Conservation (phyloP, 192 early-diverging fungal species). For the Backusella luteola region DNA sequence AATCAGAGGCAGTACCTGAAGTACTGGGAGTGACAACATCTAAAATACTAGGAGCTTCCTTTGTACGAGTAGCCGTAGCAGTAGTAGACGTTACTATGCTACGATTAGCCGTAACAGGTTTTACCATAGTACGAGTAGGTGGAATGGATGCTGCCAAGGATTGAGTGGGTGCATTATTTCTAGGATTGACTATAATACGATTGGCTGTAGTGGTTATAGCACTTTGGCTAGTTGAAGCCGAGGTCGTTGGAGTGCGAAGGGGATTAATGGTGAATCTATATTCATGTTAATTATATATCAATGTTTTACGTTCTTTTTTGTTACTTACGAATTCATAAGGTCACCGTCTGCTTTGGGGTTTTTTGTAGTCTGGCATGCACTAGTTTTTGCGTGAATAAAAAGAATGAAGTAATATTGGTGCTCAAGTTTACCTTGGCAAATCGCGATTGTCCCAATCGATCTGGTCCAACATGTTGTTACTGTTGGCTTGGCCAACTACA, state of each 20-base stretch:
- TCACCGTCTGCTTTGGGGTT: background rate
- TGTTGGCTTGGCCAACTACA: conserved; percentile 50
- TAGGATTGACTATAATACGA: background rate
- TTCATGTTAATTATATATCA: too few relatives aligned
- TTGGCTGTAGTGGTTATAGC: background rate
- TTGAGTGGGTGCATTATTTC: background rate
- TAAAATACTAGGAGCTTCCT: background rate
- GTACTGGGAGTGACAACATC: background rate
- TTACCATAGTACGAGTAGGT: background rate
- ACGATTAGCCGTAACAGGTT: background rate
- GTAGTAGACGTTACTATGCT: background rate
- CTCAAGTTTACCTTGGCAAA: conserved; percentile 54
- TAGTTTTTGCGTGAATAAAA: background rate
- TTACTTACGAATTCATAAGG: background rate
- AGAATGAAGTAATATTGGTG: too few relatives aligned
- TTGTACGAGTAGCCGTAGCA: background rate
- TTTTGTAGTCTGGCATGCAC: background rate
- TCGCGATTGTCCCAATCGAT: conserved; percentile 72
- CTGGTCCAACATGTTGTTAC: conserved; percentile 40
- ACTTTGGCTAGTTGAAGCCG: too few relatives aligned
- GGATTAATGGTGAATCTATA: too few relatives aligned
- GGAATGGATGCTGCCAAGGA: background rate
- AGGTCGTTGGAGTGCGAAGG: too few relatives aligned
- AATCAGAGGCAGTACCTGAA: background rate
- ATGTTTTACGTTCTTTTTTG: background rate